Percentiles rank a stretch among this genome's conserved stretches.
phyloP scores from a whole-genome alignment of 2,329 filamentous ascomycete genomes.

The Monosporascus sp. region DNA sequence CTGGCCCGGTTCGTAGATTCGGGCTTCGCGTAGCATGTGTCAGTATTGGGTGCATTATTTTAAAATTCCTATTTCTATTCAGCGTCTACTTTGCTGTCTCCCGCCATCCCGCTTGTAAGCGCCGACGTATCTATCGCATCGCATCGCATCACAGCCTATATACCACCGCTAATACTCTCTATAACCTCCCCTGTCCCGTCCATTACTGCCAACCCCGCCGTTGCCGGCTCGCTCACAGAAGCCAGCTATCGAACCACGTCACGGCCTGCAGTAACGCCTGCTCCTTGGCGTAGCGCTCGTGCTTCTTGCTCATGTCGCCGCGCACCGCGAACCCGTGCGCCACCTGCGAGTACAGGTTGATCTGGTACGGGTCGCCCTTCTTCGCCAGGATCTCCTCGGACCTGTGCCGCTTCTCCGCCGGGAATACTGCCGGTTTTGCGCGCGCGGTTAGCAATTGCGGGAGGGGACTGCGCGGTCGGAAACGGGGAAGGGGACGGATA shows the following conservation, averaged over 20 bases:
- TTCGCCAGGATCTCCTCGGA: constrained; percentile 59
- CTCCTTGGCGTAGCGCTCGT: constrained; percentile 68
- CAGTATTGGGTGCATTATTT: too few relatives aligned
- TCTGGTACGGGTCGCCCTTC: constrained; percentile 61
- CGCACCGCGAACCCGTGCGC: constrained; percentile 72
- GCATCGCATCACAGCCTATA: too few relatives aligned
- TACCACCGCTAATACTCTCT: too few relatives aligned
- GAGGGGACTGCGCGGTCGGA: too few relatives aligned
- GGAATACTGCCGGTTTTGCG: constrained; percentile 41
- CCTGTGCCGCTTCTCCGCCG: constrained; percentile 56
- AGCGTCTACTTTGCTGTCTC: too few relatives aligned
- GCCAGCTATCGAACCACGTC: constrained; percentile 60
- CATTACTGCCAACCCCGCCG: constrained; percentile 5
- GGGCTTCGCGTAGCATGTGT: too few relatives aligned
- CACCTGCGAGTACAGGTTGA: constrained; percentile 68
- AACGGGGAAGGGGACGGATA: not conserved
- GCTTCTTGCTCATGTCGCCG: constrained; percentile 52
- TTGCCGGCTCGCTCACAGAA: constrained; percentile 10
- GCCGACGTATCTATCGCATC: too few relatives aligned
- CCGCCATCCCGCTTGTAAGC: too few relatives aligned
- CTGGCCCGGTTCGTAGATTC: too few relatives aligned
- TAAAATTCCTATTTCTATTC: too few relatives aligned
- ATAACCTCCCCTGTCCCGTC: not conserved
- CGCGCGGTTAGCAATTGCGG: not conserved
- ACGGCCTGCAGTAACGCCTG: constrained; percentile 75